These are phyloP conservation scores for Komagataea norvegica DNA, from an alignment of 1,139 yeast species.

Conservation along the genomic window DNA sequence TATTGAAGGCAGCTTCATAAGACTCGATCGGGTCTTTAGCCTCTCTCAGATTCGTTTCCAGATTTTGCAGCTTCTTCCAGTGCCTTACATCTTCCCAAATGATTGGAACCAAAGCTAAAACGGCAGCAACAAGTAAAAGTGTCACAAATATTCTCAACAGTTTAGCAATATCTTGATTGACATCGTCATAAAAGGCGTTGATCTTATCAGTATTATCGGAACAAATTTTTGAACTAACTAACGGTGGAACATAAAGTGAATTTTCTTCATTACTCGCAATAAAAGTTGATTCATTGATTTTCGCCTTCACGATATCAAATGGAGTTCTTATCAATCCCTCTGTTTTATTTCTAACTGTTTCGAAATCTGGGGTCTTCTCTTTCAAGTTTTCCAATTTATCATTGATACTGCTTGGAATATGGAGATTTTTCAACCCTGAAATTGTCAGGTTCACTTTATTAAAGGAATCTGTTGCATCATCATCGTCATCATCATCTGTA, in stretches of 20 bases:
- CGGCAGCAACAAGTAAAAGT: slow-evolving; percentile 36
- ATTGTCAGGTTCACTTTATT: slow-evolving; percentile 56
- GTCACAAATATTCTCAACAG: slow-evolving; percentile 38
- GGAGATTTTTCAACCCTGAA: slow-evolving; percentile 46
- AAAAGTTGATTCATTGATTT: slow-evolving; percentile 31
- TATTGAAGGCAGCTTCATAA: slow-evolving; percentile 30
- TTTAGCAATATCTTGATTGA: slow-evolving; percentile 30
- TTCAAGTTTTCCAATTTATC: slow-evolving; percentile 44
- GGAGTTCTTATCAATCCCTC: slow-evolving; percentile 44
- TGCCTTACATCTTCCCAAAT: slow-evolving; percentile 40
- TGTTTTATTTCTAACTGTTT: slow-evolving; percentile 48
- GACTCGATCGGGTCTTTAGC: slow-evolving; percentile 27
- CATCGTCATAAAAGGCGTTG: slow-evolving; percentile 31
- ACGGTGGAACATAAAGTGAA: slow-evolving; percentile 28
- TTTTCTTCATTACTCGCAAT: slow-evolving; percentile 22
- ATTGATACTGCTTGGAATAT: slow-evolving; percentile 61
- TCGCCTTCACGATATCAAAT: slow-evolving; percentile 45
- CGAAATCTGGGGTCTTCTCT: slow-evolving; percentile 52
- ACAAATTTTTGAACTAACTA: slow-evolving; percentile 25
- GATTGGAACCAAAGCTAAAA: slow-evolving; percentile 38
- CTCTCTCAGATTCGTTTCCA: slow-evolving; percentile 24
- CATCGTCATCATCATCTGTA: slow-evolving; percentile 39
- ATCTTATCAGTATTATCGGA: slow-evolving; percentile 26
- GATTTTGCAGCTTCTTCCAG: slow-evolving; percentile 44
- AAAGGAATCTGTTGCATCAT: slow-evolving; percentile 29